Base-by-base conservation (phyloP, 139 green algal species). In the Chlorella vulgaris region DNA sequence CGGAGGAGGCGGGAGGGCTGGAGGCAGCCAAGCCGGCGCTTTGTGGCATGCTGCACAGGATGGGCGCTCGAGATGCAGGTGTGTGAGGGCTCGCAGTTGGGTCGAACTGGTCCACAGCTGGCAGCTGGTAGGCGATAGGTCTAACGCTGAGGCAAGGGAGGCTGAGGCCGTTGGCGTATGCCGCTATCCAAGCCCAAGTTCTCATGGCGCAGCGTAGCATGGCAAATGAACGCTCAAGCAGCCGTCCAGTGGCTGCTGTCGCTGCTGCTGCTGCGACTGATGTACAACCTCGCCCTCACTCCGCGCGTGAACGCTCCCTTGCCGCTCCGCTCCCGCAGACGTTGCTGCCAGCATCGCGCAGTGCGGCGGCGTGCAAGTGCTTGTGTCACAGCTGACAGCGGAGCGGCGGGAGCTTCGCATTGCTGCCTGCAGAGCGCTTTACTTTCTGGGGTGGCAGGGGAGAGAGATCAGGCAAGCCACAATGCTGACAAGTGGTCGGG, bases 391-490 rank as follows among this genome's bases (percentile, higher is more conserved):
- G 10, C 47, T 78, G 31, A 66, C 70, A 7, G 70, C 70, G 5
- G 19, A 19, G 3, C 31, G 55, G 31, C 31, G 28, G 19, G 47
- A 63, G 29, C 70, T 63, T 18, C 70, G 70, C 5, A 47, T 47
- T 4, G 70, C 70, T 3, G 70, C 47, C 70, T 78, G 70, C 70
- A 7, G 33, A 0, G 70, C 70, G 21, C 70, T 78, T 0, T 78
- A 66, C 19, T 78, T 50, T 47, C 31, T 78, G 47, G 70, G 70
- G 10, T 78, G 70, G 70, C 51, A 66, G 43, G 47, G 70, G 26
- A 2, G 2, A 4, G 70, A 42, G 0, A 22, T 78, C 2, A 40
- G 70, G 70, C 24, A 21, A n/a, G 60, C 19, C 15, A 2, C n/a
- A n/a, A n/a, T n/a, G n/a, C n/a, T n/a, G n/a, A n/a, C n/a, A n/a